Base-by-base conservation (phyloP, 768 basidiomycete species). In the Royoungia palumana region DNA sequence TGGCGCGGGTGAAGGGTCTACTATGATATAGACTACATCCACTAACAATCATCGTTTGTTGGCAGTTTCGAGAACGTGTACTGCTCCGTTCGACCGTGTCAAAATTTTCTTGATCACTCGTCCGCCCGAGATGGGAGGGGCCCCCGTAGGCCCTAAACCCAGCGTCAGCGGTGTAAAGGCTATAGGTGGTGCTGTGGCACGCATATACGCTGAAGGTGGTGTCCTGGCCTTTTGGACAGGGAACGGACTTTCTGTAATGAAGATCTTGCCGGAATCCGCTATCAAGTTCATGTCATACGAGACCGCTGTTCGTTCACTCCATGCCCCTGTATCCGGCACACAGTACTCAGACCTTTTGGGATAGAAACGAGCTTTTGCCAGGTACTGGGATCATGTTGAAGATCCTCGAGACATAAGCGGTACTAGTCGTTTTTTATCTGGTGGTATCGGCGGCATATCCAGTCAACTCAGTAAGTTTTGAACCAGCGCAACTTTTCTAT, bases 271-370 rank as follows among this genome's bases (percentile, higher is more conserved):
- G 5, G 95, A 98, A 74, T 97, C 93, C 40, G 96, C 96, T 22
- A 96, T 98, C 78, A 98, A 98, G 70, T 98, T 99, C 74, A 84
- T 94, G 58, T 69, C 89, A 4, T 98, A 98, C 68, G 96, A 98
- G 70, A 87, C 90, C 49, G 85, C 92, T 46, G 92, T 94, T 59
- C 68, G 87, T 78, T 37, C 44, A 54, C 35, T 57, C 17, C 53
- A 55, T 44, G 42, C 49, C 21, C 20, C 32, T 41, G 17, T 49
- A 36, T 45, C 52, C n/a, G 59, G 27, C 42, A 43, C 42, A 44
- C 55, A 28, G 36, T 53, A 51, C 51, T 54, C 46, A 56, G 60
- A n/a, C 51, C 22, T 46, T 60, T 13, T 52, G 38, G 16, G 47
- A 44, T 64, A 94, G 92, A 99, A 98, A 88, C 87, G 89, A 12